Evolutionary conservation across 352 stramenopile genomes (phyloP), one percentile per base, ranked within the genome.

Genomic region (Phytopythium boreale): DNA sequence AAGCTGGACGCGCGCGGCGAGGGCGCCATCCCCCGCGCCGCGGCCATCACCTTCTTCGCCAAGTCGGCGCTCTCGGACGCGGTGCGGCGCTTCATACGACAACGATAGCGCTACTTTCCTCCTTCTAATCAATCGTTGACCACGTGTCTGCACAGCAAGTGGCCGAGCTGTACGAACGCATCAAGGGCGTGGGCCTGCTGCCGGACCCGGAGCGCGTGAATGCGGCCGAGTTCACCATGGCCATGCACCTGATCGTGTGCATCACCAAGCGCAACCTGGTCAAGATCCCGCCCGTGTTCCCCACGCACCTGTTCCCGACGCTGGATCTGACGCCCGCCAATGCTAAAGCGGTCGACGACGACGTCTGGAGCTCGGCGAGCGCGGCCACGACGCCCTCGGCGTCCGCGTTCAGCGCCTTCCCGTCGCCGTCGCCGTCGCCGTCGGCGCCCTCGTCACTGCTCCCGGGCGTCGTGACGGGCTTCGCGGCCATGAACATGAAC

Each of bases 211-310:
- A 74, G 27, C 46, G 60, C 15, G 67, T 93, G 63, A 76, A 71
- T 47, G 73, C 79, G 61, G 77, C 72, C 27, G 79, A 89, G 63
- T 93, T 93, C 61, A 62, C 80, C 50, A 75, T 87, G 58, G 79
- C 67, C 39, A 93, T 93, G 84, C 84, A 93, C 69, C 70, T 93
- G 20, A 91, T 93, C 55, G 77, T 91, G 68, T 93, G 84, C 62
- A 80, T 84, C 57, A 90, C 84, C 27, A 90, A 90, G 64, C 82
- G 84, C 36, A 81, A 70, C 49, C 68, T 91, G n/a, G 62, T 65
- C 0, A 67, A 66, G 41, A 68, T 93, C 43, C 82, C 84, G 9
- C 34, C 66, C 15, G 66, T 57, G 4, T 88, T 91, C 46, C 80
- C 82, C 15, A 74, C 49, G 8, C 87, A 89, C 26, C 58, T 91